Evolutionary conservation across 148 eudicot species (phyloP).

Genomic region (Rheum nobile): DNA sequence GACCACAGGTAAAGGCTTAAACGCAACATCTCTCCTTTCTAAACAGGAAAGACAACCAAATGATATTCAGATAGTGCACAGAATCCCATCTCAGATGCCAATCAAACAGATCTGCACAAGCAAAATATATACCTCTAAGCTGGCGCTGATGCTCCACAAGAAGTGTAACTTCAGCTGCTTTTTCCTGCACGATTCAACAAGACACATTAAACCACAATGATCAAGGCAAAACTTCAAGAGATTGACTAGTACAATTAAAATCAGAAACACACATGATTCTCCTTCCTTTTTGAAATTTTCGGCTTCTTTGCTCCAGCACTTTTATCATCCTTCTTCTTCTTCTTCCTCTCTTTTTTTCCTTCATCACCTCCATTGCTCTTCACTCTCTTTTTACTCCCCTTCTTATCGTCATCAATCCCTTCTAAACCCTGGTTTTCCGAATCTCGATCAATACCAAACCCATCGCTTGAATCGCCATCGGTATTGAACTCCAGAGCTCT

Average conservation of each 20-base stretch:
- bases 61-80: background rate
- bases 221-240: background rate
- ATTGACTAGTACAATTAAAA: background rate
- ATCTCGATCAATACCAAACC: constrained; percentile 6
- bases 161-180: constrained; percentile 26
- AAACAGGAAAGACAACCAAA: constrained; percentile 6
- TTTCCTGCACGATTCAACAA: constrained; percentile 27
- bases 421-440: background rate
- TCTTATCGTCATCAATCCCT: constrained; percentile 1
- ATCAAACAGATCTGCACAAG: background rate
- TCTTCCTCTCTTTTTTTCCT: constrained; percentile 11
- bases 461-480: constrained; percentile 8
- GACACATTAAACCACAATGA: background rate
- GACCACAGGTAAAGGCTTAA: constrained; percentile 54
- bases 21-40: constrained; percentile 70
- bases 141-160: constrained; percentile 55
- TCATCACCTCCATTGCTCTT: background rate
- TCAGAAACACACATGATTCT: constrained; percentile 32
- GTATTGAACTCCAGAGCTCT: constrained; percentile 48
- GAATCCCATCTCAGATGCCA: background rate
- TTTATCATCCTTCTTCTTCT: constrained; percentile 22
- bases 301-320: constrained; percentile 19
- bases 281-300: constrained; percentile 28
- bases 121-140: constrained; percentile 39
- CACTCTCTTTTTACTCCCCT: constrained; percentile 10